Evolutionary conservation across 768 basidiomycete species (phyloP).

Genomic region (Amanita muscaria): DNA sequence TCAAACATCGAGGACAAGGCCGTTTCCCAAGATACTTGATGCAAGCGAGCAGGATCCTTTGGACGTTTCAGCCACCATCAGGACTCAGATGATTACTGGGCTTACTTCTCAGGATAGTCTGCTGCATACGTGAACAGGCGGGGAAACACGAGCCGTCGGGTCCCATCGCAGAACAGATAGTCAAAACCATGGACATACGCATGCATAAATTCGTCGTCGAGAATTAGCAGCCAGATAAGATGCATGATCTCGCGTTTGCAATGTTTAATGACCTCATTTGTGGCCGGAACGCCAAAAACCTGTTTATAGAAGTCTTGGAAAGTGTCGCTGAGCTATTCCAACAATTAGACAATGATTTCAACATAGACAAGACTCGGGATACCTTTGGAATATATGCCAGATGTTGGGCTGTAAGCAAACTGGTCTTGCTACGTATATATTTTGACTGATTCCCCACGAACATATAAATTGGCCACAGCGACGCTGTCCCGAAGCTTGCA

Average conservation of each 20-base stretch:
- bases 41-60: constrained; percentile 21
- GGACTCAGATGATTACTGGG: background rate
- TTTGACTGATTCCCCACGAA: constrained; percentile 34
- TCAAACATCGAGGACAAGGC: constrained; percentile 27
- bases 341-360: background rate
- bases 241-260: constrained; percentile 27
- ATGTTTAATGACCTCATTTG: constrained; percentile 12
- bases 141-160: constrained; percentile 23
- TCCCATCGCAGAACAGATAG: constrained; percentile 21
- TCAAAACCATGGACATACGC: constrained; percentile 26
- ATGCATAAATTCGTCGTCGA: constrained; percentile 25
- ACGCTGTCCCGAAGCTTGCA: constrained; percentile 23
- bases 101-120: constrained; percentile 33
- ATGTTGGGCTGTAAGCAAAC: constrained; percentile 26
- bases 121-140: constrained; percentile 27
- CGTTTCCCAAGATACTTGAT: constrained; percentile 28
- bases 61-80: background rate
- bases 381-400: constrained; percentile 36
- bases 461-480: constrained; percentile 32
- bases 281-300: background rate
- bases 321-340: constrained; percentile 20
- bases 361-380: background rate
- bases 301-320: constrained; percentile 14
- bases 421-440: constrained; percentile 23
- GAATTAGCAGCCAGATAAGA: constrained; percentile 20